These are phyloP conservation scores for Blepharisma stoltei DNA, from an alignment of 73 alveolate species.

Conservation along the genomic window DNA sequence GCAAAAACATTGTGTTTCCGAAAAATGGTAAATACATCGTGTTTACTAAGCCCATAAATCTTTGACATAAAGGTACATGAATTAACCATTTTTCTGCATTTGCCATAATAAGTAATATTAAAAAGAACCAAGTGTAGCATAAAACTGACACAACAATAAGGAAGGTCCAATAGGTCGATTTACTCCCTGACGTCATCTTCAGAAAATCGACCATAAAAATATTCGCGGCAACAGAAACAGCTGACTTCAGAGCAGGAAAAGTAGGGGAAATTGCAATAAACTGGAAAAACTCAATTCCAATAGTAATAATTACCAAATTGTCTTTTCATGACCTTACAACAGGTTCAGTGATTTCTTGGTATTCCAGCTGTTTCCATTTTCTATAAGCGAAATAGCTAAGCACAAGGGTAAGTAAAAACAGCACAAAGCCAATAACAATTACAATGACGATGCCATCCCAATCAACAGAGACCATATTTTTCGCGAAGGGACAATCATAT, in stretches of 20 bases:
- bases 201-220: slow-evolving; percentile 27
- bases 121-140: slow-evolving; percentile 15
- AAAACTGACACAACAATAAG: not conserved
- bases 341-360: not conserved
- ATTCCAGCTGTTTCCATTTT: slow-evolving; percentile 23
- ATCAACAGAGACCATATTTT: not conserved
- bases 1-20: slow-evolving; percentile 27
- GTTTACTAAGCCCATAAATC: not conserved
- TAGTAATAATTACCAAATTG: not conserved
- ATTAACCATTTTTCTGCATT: not conserved
- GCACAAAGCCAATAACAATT: not conserved
- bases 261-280: slow-evolving; percentile 27
- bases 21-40: slow-evolving; percentile 16
- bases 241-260: not conserved
- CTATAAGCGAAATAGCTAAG: slow-evolving; percentile 22
- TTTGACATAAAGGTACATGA: not conserved
- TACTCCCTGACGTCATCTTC: not conserved
- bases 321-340: slow-evolving; percentile 27
- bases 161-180: not conserved
- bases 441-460: slow-evolving; percentile 13
- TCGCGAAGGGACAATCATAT: slow-evolving; percentile 30
- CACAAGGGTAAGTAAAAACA: slow-evolving; percentile 11
- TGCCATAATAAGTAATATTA: not conserved
- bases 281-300: slow-evolving; percentile 23
- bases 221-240: not conserved